Conservation (phyloP, 805 yeast species). For the Wickerhamomyces kurtzmanii region DNA sequence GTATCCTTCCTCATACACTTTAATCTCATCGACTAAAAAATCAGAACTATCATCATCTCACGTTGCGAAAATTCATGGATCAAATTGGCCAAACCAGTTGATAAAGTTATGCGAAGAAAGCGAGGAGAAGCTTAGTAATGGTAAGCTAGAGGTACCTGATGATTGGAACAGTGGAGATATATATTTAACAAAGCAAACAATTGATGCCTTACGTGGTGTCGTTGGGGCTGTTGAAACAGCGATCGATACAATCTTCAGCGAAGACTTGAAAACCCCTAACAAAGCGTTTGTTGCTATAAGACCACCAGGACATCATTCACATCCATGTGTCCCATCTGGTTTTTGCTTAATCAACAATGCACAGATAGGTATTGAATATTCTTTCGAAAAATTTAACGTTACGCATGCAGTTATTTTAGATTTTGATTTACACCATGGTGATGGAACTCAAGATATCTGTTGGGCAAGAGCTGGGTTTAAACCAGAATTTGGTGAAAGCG, state of each 20-base stretch:
- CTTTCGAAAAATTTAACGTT: conserved; percentile 47
- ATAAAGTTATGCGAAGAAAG: conserved; percentile 49
- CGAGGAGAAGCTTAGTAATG: conserved; percentile 38
- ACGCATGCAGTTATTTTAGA: conserved; percentile 79
- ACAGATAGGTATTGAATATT: conserved; percentile 74
- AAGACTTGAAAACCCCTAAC: conserved; percentile 18
- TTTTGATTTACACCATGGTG: conserved; percentile 84
- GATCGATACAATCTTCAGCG: conserved; percentile 40
- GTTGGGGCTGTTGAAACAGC: conserved; percentile 69
- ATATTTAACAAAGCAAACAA: conserved; percentile 55
- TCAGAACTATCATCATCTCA: conserved; percentile 46
- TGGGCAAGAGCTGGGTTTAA: conserved; percentile 68
- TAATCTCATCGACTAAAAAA: conserved; percentile 35
- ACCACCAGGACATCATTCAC: conserved; percentile 87
- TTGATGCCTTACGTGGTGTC: conserved; percentile 67
- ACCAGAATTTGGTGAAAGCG: conserved; percentile 32
- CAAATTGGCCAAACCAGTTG: conserved; percentile 57
- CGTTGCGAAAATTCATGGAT: conserved; percentile 63
- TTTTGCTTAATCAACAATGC: conserved; percentile 77
- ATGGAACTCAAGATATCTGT: conserved; percentile 80
- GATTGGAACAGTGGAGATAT: conserved; percentile 82
- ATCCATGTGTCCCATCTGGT: conserved; percentile 76
- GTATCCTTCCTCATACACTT: conserved; percentile 49
- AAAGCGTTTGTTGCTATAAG: conserved; percentile 60
- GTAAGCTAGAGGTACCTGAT: conserved; percentile 65